These are phyloP conservation scores for Nidularia pulvinata DNA, from an alignment of 768 basidiomycete species.

Conservation along the genomic window DNA sequence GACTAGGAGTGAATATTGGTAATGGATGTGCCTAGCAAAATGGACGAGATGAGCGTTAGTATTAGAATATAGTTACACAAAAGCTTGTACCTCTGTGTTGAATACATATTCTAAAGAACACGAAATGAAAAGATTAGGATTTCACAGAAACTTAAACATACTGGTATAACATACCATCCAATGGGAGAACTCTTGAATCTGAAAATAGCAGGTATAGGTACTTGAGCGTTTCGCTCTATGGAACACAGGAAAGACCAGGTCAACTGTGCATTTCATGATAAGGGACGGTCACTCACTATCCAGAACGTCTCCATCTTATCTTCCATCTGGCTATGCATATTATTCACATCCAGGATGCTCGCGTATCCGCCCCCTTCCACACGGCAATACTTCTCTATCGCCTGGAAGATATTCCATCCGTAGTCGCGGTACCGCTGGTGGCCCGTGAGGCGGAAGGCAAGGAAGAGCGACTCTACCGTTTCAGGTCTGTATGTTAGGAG, in stretches of 20 bases:
- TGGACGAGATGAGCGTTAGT: background rate
- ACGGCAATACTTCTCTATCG: slow-evolving; percentile 85
- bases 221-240: slow-evolving; percentile 87
- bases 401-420: slow-evolving; percentile 91
- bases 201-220: slow-evolving; percentile 92
- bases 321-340: slow-evolving; percentile 60
- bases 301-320: slow-evolving; percentile 99
- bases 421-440: slow-evolving; percentile 77
- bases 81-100: slow-evolving; percentile 68
- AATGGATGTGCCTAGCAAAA: slow-evolving; percentile 37
- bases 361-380: slow-evolving; percentile 85
- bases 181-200: slow-evolving; percentile 69
- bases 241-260: background rate
- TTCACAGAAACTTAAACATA: background rate
- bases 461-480: slow-evolving; percentile 91
- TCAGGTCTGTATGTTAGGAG: slow-evolving; percentile 59
- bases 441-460: slow-evolving; percentile 89
- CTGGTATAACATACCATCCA: slow-evolving; percentile 57
- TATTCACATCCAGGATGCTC: slow-evolving; percentile 83
- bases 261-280: background rate
- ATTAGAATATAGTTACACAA: background rate
- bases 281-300: slow-evolving; percentile 49
- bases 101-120: slow-evolving; percentile 71
- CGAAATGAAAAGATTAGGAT: background rate
- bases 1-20: slow-evolving; percentile 57